Evolutionary conservation across 2,329 filamentous ascomycete species (phyloP).

Genomic region (Colletotrichum australisinense): DNA sequence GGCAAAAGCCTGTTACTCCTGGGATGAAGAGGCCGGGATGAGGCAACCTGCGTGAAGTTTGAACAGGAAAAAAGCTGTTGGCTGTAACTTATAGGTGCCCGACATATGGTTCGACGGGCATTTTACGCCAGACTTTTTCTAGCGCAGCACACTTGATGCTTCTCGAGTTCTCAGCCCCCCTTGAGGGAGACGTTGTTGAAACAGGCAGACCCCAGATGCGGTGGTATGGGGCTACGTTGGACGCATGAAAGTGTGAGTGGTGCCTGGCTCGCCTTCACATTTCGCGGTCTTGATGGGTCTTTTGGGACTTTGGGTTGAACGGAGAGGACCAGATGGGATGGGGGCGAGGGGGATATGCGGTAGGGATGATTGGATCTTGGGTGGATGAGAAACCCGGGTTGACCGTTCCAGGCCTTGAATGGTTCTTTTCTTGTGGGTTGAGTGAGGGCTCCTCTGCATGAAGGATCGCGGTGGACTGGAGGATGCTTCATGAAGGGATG

Average conservation of each 20-base stretch:
- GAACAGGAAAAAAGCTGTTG: not conserved
- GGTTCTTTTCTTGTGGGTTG: not conserved
- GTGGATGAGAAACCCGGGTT: not conserved
- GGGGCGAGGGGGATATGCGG: slow-evolving; percentile 11
- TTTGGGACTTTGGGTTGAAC: not conserved
- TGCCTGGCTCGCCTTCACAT: slow-evolving; percentile 13
- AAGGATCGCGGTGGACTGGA: slow-evolving; percentile 9
- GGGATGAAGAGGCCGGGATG: not conserved
- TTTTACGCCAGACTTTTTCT: slow-evolving; percentile 7
- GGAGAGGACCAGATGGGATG: not conserved
- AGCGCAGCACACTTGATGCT: not conserved
- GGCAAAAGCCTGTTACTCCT: not conserved
- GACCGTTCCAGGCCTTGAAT: not conserved
- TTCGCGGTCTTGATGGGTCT: not conserved
- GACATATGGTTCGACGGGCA: slow-evolving; percentile 34
- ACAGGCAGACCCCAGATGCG: slow-evolving; percentile 20
- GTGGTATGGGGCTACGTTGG: not conserved
- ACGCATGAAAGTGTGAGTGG: slow-evolving; percentile 33
- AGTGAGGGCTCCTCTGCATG: slow-evolving; percentile 7
- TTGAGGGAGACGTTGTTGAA: not conserved
- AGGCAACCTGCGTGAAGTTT: not conserved
- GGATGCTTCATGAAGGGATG: slow-evolving; percentile 16
- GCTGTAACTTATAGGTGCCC: slow-evolving; percentile 11
- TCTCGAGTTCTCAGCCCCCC: not conserved
- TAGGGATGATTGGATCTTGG: slow-evolving; percentile 10